These are phyloP conservation scores for Lanmaoa pseudosensibilis DNA, from an alignment of 768 basidiomycete species.

Conservation along the genomic window DNA sequence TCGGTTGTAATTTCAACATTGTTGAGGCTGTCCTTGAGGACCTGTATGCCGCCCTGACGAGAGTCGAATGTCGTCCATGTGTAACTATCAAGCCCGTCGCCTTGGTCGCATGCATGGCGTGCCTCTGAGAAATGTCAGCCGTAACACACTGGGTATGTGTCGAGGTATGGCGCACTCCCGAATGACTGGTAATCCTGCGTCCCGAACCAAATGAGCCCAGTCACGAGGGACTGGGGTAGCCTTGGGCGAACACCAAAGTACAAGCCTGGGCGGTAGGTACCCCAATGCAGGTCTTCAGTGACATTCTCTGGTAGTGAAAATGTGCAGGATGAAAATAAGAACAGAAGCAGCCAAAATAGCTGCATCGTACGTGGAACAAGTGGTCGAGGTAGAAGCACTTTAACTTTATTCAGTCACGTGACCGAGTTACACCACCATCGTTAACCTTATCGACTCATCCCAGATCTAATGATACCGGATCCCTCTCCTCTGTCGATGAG, in stretches of 20 bases:
- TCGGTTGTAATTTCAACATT: conserved; percentile 85
- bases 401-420: background rate
- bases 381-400: background rate
- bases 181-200: conserved; percentile 79
- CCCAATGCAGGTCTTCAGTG: conserved; percentile 56
- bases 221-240: conserved; percentile 86
- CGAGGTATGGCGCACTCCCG: conserved; percentile 46
- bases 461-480: too few relatives aligned
- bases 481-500: too few relatives aligned
- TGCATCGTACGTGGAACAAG: conserved; percentile 13
- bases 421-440: background rate
- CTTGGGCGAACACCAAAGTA: conserved; percentile 91
- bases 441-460: too few relatives aligned
- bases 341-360: conserved; percentile 30
- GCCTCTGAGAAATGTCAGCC: conserved; percentile 45
- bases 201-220: conserved; percentile 93
- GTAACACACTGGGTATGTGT: background rate
- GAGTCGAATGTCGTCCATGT: conserved; percentile 88
- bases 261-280: conserved; percentile 87
- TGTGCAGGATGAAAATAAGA: conserved; percentile 17
- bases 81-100: conserved; percentile 76
- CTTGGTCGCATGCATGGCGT: conserved; percentile 88
- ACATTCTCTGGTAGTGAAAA: conserved; percentile 30
- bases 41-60: conserved; percentile 82
- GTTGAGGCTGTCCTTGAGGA: conserved; percentile 76